Evolutionary conservation across 495 filamentous ascomycete species (phyloP), one percentile per base, ranked within the genome.

Genomic region (Podospora bellae-mahoneyi): DNA sequence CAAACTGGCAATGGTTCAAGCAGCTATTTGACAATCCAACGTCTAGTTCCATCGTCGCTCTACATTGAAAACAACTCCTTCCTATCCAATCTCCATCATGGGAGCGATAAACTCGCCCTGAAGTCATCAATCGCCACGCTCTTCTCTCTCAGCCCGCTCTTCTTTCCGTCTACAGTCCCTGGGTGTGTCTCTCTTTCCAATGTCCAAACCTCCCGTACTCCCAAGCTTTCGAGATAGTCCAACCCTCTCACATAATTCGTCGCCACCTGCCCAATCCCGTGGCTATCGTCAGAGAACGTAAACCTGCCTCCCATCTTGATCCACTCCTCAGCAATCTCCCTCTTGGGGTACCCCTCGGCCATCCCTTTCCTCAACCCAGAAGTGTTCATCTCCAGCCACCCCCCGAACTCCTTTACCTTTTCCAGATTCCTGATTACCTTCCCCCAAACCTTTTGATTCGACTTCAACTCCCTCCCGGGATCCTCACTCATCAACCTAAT

Each of bases 231-330:
- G 13, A 88, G 72, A 74, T 84, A 96, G 0, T 86, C 81, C n/a
- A 86, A 76, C 13, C 84, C 87, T 62, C 75, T 75, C 19, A 16
- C 34, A 72, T 82, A 84, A 65, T 82, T 82, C 66, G 88, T 84
- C 59, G 86, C 90, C 3, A 98, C 84, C 77, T 98, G 93, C 9
- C 85, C 89, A 66, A 92, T 83, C 28, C 90, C 88, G 76, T 98
- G 94, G 73, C 92, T 94, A 75, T 98, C 94, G 77, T 98, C 94
- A 3, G 91, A 95, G 54, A 98, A 79, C 65, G 91, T 92, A 72
- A 97, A 95, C 62, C 84, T 83, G 20, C 94, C 94, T n/a, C 90
- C 90, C 61, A 88, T 80, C 7, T 77, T 62, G 55, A 82, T 34
- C 78, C 80, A 84, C 71, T 75, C 76, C 87, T 90, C 78, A 71